Conservation (phyloP, 306 rosid genomes). For the Gastrolobium bilobum region DNA sequence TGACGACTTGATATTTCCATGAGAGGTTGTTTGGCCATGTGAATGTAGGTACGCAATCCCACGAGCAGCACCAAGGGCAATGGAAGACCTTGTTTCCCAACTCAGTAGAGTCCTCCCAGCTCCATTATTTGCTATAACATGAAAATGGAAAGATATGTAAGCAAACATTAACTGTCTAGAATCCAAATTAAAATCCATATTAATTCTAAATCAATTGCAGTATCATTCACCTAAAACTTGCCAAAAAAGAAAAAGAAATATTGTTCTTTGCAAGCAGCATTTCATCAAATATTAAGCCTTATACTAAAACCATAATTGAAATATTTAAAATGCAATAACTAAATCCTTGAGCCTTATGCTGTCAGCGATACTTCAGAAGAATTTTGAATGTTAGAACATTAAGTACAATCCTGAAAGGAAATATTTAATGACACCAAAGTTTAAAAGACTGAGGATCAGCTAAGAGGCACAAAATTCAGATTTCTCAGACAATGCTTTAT, state of each 20-base stretch:
- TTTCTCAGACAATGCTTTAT: slow-evolving; percentile 35
- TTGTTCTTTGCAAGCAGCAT: slow-evolving; percentile 28
- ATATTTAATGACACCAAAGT: not conserved
- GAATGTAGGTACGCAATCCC: slow-evolving; percentile 84
- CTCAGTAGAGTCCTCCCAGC: slow-evolving; percentile 86
- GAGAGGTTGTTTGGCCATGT: slow-evolving; percentile 68
- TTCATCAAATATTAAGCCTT: slow-evolving; percentile 32
- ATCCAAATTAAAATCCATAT: no score
- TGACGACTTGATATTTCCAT: slow-evolving; percentile 95
- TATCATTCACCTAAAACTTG: slow-evolving; percentile 12
- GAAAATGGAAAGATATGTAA: slow-evolving; percentile 21
- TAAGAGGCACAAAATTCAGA: slow-evolving; percentile 41
- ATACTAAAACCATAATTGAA: not conserved
- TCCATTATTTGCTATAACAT: slow-evolving; percentile 72
- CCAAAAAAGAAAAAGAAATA: not conserved
- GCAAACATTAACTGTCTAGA: no score
- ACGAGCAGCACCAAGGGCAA: slow-evolving; percentile 83
- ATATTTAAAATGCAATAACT: not conserved
- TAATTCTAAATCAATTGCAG: not conserved
- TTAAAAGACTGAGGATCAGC: slow-evolving; percentile 31
- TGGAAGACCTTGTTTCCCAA: slow-evolving; percentile 89
- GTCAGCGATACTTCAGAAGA: slow-evolving; percentile 35
- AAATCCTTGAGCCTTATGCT: slow-evolving; percentile 25
- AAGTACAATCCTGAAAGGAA: slow-evolving; percentile 19
- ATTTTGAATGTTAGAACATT: not conserved